phyloP scores from a whole-genome alignment of 768 basidiomycete genomes.

The Tulasnella sp. region DNA sequence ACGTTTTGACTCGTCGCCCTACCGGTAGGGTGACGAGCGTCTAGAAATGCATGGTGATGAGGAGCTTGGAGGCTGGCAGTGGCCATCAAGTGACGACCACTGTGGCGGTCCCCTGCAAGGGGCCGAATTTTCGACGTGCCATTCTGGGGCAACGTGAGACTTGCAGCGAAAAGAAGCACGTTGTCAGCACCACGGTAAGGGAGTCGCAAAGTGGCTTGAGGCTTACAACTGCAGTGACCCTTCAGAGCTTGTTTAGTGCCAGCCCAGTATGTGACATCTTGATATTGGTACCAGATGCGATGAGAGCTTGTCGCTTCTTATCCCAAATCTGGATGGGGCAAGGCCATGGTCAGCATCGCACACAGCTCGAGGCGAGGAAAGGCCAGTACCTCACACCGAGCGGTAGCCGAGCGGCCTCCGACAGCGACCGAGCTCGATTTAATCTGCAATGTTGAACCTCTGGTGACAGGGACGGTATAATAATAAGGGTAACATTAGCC shows the following conservation, averaged over 20 bases:
- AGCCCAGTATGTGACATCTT: slow-evolving; percentile 10
- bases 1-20: too few relatives aligned
- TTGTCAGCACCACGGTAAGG: not conserved
- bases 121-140: not conserved
- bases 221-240: not conserved
- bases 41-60: too few relatives aligned
- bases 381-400: slow-evolving; percentile 24
- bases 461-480: not conserved
- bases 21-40: too few relatives aligned
- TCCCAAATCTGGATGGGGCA: slow-evolving; percentile 7
- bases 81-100: too few relatives aligned
- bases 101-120: too few relatives aligned
- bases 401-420: slow-evolving; percentile 22
- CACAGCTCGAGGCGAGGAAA: not conserved
- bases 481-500: not conserved
- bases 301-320: slow-evolving; percentile 9
- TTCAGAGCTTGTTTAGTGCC: not conserved
- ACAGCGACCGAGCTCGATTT: slow-evolving; percentile 17
- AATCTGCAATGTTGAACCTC: slow-evolving; percentile 23
- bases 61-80: too few relatives aligned
- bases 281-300: slow-evolving; percentile 22
- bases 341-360: not conserved
- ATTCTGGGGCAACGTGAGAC: not conserved
- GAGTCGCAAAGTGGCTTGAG: not conserved
- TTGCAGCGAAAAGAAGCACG: not conserved